Base-by-base conservation (phyloP, 2,329 filamentous ascomycete genomes). In the Talaromyces funiculosus region DNA sequence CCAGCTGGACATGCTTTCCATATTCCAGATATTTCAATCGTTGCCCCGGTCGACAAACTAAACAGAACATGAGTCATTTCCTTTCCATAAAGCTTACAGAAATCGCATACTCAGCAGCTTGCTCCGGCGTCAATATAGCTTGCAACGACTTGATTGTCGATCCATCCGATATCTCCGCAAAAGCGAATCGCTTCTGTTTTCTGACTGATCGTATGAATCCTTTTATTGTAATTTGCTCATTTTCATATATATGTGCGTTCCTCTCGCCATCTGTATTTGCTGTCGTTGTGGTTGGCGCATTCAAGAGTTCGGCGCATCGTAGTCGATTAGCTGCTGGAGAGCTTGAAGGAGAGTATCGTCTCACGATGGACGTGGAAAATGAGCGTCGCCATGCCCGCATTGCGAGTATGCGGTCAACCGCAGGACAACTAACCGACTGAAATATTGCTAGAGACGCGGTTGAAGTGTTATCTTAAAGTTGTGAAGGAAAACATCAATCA, bases 121-220 rank as follows among this genome's bases (percentile, higher is more conserved):
- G 81, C 51, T 83, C 80, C 64, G 89, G 87, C 59, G 85, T 85
- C 66, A 96, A 78, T 51, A 96, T 86, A 49, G 88, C 90, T 77
- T 99, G 94, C 59, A 97, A 74, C 29, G 90, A 81, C 63, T 87
- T 81, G 66, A 90, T 80, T 43, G 89, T 91, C 12, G 92, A 95
- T 47, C 94, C 94, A 79, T 99, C 94, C 10, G 88, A 88, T 57
- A 97, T 81, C 62, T 91, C 85, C 57, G 92, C 88, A 77, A 99
- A 97, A 4, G 89, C 87, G 62, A 89, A 81, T 22, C 83, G 83
- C 73, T 97, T 96, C 80, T 95, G 92, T 73, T 90, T 90, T 64
- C 93, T 84, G 62, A 96, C 87, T 3, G 90, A 93, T 64, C 90
- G 85, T 59, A 97, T 82, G 78, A 89, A 93, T 63, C 92, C 93